phyloP scores from a whole-genome alignment of 768 basidiomycete genomes.

The Daedalea quercina region DNA sequence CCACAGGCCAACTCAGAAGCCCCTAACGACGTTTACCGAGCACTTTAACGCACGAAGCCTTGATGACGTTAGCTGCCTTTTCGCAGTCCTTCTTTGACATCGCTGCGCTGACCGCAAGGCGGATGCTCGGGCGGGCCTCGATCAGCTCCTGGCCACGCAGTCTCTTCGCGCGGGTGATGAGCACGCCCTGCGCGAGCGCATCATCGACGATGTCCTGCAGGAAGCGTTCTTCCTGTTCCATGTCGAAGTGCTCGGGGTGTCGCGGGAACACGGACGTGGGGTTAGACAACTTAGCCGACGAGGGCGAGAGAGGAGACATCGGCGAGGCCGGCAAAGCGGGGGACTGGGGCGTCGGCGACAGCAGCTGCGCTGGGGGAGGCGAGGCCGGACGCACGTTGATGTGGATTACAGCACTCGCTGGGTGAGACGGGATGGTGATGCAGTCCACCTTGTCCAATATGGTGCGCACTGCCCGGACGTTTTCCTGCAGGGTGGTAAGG shows the following conservation, averaged over 20 bases:
- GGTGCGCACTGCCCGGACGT: conserved; percentile 68
- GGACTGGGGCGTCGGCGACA: conserved; percentile 8
- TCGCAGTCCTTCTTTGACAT: conserved; percentile 88
- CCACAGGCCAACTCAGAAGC: not conserved
- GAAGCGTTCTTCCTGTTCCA: conserved; percentile 65
- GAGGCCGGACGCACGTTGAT: conserved; percentile 48
- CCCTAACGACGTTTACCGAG: conserved; percentile 49
- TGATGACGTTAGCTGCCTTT: conserved; percentile 75
- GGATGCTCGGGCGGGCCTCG: conserved; percentile 78
- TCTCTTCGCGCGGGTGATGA: conserved; percentile 80
- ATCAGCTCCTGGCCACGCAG: conserved; percentile 77
- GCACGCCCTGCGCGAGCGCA: conserved; percentile 69
- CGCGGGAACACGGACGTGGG: conserved; percentile 39
- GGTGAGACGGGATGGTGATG: conserved; percentile 81
- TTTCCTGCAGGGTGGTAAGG: conserved; percentile 72
- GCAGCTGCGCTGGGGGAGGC: conserved; percentile 22
- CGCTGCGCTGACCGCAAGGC: conserved; percentile 73
- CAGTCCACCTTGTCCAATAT: conserved; percentile 79
- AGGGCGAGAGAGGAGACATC: conserved; percentile 20
- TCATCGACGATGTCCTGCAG: conserved; percentile 95
- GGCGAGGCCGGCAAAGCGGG: conserved; percentile 24
- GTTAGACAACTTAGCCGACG: conserved; percentile 39
- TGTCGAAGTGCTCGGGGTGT: conserved; percentile 43
- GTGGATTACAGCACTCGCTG: conserved; percentile 84
- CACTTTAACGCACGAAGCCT: conserved; percentile 68